These are phyloP conservation scores for Pisolithus tinctorius DNA, from an alignment of 768 basidiomycete genomes.

Conservation along the genomic window DNA sequence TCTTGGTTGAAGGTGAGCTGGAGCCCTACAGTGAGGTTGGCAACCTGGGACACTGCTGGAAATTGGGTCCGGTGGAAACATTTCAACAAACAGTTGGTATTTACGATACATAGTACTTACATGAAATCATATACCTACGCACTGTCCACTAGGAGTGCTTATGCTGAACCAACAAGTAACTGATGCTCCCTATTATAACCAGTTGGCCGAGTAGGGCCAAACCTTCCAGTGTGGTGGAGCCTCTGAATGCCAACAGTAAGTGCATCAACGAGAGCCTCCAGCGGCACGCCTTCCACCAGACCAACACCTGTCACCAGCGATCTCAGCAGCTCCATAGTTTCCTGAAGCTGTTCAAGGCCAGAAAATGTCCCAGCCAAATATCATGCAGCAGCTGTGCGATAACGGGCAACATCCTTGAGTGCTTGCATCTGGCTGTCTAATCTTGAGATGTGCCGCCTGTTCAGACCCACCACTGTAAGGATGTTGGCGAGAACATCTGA, in stretches of 20 bases:
- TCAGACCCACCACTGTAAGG: background rate
- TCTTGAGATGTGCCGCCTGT: background rate
- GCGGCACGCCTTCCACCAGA: background rate
- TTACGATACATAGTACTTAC: too few relatives aligned
- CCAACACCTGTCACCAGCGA: background rate
- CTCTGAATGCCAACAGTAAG: background rate
- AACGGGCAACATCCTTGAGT: background rate
- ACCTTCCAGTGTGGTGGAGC: background rate
- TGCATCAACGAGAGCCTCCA: background rate
- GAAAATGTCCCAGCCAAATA: background rate
- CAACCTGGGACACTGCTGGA: too few relatives aligned
- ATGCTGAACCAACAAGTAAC: background rate
- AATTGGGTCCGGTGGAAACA: too few relatives aligned
- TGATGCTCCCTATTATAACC: background rate
- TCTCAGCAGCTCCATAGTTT: background rate
- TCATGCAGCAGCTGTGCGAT: background rate
- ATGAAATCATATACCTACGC: too few relatives aligned
- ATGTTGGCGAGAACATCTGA: background rate
- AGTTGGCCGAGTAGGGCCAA: background rate
- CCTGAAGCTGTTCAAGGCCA: background rate
- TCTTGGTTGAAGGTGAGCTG: too few relatives aligned
- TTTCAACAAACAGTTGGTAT: too few relatives aligned
- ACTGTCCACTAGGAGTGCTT: too few relatives aligned
- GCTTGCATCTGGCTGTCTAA: background rate
- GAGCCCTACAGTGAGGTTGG: too few relatives aligned